Percentiles rank a stretch among this genome's conserved stretches.
Evolutionary conservation across 1,139 yeast species (phyloP).

Genomic region (Geotrichum carabidarum): DNA sequence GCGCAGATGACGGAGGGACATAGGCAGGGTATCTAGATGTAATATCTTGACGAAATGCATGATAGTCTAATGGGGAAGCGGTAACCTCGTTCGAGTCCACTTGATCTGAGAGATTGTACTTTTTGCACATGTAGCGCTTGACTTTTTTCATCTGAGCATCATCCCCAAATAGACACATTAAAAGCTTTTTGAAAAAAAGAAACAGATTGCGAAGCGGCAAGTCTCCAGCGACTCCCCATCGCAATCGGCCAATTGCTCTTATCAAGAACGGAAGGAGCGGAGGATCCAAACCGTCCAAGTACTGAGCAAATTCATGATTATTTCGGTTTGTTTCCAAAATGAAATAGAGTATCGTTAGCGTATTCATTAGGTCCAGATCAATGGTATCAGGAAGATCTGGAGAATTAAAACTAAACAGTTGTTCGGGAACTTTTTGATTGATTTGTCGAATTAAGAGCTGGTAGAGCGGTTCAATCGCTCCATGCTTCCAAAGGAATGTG

Average conservation of each 20-base stretch:
- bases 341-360: slow-evolving; percentile 54
- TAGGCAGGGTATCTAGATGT: slow-evolving; percentile 70
- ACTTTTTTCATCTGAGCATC: slow-evolving; percentile 42
- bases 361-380: slow-evolving; percentile 38
- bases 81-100: slow-evolving; percentile 33
- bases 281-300: slow-evolving; percentile 35
- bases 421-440: slow-evolving; percentile 24
- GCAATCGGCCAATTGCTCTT: slow-evolving; percentile 58
- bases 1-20: slow-evolving; percentile 45
- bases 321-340: slow-evolving; percentile 39
- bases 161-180: slow-evolving; percentile 65
- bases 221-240: slow-evolving; percentile 45
- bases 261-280: slow-evolving; percentile 45
- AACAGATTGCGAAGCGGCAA: slow-evolving; percentile 45
- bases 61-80: slow-evolving; percentile 76
- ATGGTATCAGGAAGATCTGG: slow-evolving; percentile 13
- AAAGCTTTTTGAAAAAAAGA: slow-evolving; percentile 52
- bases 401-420: slow-evolving; percentile 12
- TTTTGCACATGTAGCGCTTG: slow-evolving; percentile 47
- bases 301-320: slow-evolving; percentile 27
- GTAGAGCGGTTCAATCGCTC: slow-evolving; percentile 26
- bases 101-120: slow-evolving; percentile 42
- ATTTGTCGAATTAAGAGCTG: slow-evolving; percentile 21
- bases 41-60: slow-evolving; percentile 70
- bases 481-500: slow-evolving; percentile 25